phyloP scores from a whole-genome alignment of 768 basidiomycete genomes.

The Russula sp. region DNA sequence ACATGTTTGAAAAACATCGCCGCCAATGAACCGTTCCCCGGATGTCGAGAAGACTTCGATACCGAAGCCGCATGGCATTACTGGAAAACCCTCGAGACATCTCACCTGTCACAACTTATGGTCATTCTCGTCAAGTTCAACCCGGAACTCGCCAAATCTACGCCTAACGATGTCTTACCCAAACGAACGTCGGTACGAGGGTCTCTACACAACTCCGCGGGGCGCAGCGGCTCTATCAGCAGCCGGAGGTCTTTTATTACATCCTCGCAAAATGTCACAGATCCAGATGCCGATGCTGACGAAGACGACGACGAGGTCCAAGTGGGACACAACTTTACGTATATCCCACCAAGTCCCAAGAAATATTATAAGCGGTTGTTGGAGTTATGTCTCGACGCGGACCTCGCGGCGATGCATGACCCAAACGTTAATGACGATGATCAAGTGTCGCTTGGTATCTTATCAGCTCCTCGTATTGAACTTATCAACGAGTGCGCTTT shows the following conservation, averaged over 20 bases:
- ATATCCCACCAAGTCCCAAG: conserved; percentile 85
- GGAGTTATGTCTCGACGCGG: conserved; percentile 75
- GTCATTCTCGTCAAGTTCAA: conserved; percentile 82
- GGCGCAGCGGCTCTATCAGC: conserved; percentile 60
- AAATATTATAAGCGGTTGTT: conserved; percentile 83
- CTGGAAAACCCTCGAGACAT: conserved; percentile 79
- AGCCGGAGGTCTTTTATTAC: conserved; percentile 58
- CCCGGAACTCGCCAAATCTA: conserved; percentile 80
- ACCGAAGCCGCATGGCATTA: conserved; percentile 78
- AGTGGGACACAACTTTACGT: conserved; percentile 78
- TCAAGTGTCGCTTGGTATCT: conserved; percentile 90
- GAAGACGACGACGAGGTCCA: conserved; percentile 67
- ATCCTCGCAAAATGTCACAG: conserved; percentile 33
- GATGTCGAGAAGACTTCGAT: conserved; percentile 82
- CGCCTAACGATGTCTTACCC: conserved; percentile 52
- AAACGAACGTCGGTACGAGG: conserved; percentile 42
- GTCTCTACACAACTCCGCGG: conserved; percentile 48
- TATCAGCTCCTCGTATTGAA: conserved; percentile 74
- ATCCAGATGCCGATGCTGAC: conserved; percentile 40
- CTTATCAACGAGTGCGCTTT: conserved; percentile 84
- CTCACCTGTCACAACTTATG: conserved; percentile 84
- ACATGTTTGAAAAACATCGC: conserved; percentile 91
- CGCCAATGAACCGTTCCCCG: conserved; percentile 78
- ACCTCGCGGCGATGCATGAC: conserved; percentile 86
- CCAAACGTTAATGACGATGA: conserved; percentile 92